These are phyloP conservation scores for Mortierella sp. DNA, from an alignment of 371 early-diverging fungal species.

Conservation along the genomic window DNA sequence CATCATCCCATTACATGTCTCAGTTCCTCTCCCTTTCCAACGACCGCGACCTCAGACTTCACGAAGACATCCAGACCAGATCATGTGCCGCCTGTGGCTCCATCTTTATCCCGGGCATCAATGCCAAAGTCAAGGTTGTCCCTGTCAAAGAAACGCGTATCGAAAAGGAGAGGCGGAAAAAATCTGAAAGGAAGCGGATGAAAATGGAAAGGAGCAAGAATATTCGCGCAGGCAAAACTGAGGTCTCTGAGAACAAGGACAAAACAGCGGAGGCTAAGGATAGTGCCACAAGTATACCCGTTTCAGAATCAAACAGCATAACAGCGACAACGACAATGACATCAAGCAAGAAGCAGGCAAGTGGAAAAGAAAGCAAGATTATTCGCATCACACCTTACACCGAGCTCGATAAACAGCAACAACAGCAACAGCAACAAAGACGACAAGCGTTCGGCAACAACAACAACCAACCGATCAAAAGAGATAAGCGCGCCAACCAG, in stretches of 20 bases:
- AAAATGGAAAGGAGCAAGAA: conserved; percentile 8
- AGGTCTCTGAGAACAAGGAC: not conserved
- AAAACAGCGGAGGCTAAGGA: not conserved
- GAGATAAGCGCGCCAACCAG: conserved; percentile 18
- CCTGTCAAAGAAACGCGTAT: conserved; percentile 17
- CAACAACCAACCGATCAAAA: not conserved
- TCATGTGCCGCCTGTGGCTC: conserved; percentile 50
- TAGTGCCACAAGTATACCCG: too few relatives aligned
- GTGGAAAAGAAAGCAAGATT: conserved; percentile 8
- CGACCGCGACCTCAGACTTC: conserved; percentile 35
- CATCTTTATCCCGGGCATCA: conserved; percentile 49
- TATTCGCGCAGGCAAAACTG: not conserved
- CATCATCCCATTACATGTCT: conserved; percentile 48
- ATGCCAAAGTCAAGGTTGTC: conserved; percentile 33
- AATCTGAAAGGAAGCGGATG: conserved; percentile 6
- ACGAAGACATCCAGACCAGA: conserved; percentile 46
- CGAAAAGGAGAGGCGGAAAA: conserved; percentile 26
- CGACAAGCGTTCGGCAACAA: conserved; percentile 6
- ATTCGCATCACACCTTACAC: conserved; percentile 27
- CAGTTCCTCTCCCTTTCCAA: conserved; percentile 36
- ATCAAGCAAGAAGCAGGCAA: not conserved
- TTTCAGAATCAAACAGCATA: not conserved
- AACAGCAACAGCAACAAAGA: conserved; percentile 22
- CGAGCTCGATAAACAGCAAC: conserved; percentile 22
- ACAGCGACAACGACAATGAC: not conserved